These are phyloP conservation scores for Hyaloperonospora brassicae DNA, from an alignment of 352 stramenopile genomes.

Conservation along the genomic window DNA sequence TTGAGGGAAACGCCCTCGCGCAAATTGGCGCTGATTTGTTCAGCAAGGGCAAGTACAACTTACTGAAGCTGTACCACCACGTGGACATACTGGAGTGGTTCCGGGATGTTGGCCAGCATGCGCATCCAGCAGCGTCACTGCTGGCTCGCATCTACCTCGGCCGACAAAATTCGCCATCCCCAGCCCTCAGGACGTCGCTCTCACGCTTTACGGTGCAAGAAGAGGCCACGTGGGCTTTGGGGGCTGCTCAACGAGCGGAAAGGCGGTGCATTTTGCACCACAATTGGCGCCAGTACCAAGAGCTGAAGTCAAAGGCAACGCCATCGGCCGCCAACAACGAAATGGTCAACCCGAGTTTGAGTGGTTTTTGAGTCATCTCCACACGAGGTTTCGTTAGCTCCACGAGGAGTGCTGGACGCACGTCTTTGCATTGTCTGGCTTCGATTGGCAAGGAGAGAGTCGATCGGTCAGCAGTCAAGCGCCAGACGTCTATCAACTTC, in stretches of 20 bases:
- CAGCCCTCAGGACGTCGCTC: constrained; percentile 6
- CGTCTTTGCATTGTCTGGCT: too few relatives aligned
- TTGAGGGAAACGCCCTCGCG: constrained; percentile 28
- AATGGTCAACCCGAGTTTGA: background rate
- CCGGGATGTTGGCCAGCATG: constrained; percentile 20
- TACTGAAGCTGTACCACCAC: constrained; percentile 35
- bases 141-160: constrained; percentile 30
- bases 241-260: constrained; percentile 13
- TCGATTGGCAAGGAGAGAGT: too few relatives aligned
- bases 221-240: constrained; percentile 10
- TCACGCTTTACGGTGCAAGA: constrained; percentile 20
- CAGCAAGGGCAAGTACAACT: constrained; percentile 36
- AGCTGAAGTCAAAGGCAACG: constrained; percentile 11
- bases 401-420: too few relatives aligned
- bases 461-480: too few relatives aligned
- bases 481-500: too few relatives aligned
- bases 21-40: constrained; percentile 23
- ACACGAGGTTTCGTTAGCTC: too few relatives aligned
- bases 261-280: constrained; percentile 27
- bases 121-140: constrained; percentile 24
- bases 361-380: constrained; percentile 1
- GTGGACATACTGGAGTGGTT: constrained; percentile 38
- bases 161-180: constrained; percentile 2
- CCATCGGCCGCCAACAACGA: constrained; percentile 1
- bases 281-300: constrained; percentile 27